These are phyloP conservation scores for Kalmusia sp. DNA, from an alignment of 2,329 filamentous ascomycete species.

Conservation along the genomic window DNA sequence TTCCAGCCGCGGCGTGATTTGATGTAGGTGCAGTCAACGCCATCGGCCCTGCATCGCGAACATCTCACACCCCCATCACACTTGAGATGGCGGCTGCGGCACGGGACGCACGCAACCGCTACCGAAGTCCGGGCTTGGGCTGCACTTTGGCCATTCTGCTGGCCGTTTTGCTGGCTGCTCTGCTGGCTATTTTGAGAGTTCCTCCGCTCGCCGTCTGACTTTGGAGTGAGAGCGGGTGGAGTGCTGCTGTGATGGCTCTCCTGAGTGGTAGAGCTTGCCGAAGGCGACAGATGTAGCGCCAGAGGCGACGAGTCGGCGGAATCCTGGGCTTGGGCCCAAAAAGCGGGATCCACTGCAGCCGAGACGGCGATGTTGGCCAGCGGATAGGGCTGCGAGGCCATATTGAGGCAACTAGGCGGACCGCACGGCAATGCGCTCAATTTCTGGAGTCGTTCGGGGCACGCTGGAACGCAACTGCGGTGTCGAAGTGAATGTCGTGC, in stretches of 20 bases:
- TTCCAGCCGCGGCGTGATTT: conserved; percentile 60
- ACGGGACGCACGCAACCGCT: conserved; percentile 59
- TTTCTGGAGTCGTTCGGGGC: conserved; percentile 14
- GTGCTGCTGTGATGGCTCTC: conserved; percentile 37
- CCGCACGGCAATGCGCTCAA: conserved; percentile 14
- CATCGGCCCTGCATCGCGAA: conserved; percentile 56
- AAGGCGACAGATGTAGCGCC: conserved; percentile 39
- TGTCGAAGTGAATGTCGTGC: conserved; percentile 27
- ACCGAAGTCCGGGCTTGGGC: conserved; percentile 42
- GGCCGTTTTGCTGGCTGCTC: conserved; percentile 15
- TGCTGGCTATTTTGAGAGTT: conserved; percentile 17
- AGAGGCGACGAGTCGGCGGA: conserved; percentile 33
- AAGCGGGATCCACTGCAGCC: conserved; percentile 41
- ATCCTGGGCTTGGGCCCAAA: conserved; percentile 40
- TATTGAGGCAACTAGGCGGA: conserved; percentile 16
- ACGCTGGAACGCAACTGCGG: conserved; percentile 28
- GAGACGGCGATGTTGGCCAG: conserved; percentile 31
- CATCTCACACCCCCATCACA: conserved; percentile 59
- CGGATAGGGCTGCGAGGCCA: conserved; percentile 36
- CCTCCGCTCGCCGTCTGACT: conserved; percentile 28
- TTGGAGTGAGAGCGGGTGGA: conserved; percentile 41
- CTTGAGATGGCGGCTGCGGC: conserved; percentile 60
- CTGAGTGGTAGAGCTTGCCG: conserved; percentile 36
- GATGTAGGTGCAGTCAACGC: conserved; percentile 58
- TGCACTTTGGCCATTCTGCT: conserved; percentile 23